Percentiles rank a stretch among this genome's conserved stretches.
These are phyloP conservation scores for Boletus subparvulus DNA, from an alignment of 768 basidiomycete genomes.

Conservation along the genomic window DNA sequence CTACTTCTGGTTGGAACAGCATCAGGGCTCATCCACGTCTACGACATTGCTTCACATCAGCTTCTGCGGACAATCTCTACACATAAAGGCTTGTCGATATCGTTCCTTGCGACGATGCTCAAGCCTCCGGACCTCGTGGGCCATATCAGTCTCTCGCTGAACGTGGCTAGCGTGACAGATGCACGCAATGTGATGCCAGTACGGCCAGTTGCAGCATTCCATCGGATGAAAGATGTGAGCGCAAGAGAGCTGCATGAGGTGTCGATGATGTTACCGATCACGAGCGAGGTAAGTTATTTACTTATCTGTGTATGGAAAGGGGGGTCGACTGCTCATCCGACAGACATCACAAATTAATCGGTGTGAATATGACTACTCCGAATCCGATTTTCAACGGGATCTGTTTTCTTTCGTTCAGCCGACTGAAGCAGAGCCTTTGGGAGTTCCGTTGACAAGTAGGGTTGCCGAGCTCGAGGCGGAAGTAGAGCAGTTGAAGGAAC, in stretches of 20 bases:
- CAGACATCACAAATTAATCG: constrained; percentile 19
- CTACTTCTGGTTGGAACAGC: constrained; percentile 82
- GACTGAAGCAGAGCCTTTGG: constrained; percentile 26
- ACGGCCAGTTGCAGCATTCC: constrained; percentile 66
- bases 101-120: constrained; percentile 73
- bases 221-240: constrained; percentile 68
- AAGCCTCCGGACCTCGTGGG: constrained; percentile 87
- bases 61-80: constrained; percentile 76
- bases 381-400: constrained; percentile 61
- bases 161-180: constrained; percentile 34
- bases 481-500: constrained; percentile 59
- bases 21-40: constrained; percentile 70
- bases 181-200: constrained; percentile 63
- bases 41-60: constrained; percentile 90
- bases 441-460: constrained; percentile 48
- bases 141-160: constrained; percentile 60
- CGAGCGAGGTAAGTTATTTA: constrained; percentile 38
- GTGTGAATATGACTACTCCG: constrained; percentile 40
- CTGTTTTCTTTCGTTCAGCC: constrained; percentile 64
- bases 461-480: constrained; percentile 73
- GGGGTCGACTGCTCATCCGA: background rate
- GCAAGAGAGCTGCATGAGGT: constrained; percentile 71
- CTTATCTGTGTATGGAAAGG: background rate
- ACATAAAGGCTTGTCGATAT: constrained; percentile 67
- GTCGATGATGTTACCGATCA: constrained; percentile 54